These are phyloP conservation scores for Solanum hybrid DNA, from an alignment of 305 asterid genomes.

Conservation along the genomic window DNA sequence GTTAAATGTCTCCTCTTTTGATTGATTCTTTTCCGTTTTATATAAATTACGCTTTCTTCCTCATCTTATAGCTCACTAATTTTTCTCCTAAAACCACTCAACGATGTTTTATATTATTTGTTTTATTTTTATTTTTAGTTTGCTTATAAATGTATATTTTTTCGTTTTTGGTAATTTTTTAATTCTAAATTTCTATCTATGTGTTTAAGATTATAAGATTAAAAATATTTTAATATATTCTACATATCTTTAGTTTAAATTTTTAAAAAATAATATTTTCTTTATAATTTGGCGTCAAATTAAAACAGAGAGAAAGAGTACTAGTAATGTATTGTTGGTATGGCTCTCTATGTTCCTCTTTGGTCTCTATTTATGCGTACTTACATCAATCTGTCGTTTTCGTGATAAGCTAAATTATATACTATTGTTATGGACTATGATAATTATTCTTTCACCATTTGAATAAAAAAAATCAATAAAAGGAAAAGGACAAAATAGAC, in stretches of 20 bases:
- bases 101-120: not conserved
- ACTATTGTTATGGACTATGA: not conserved
- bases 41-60: not conserved
- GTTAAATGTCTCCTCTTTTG: no score
- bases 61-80: not conserved
- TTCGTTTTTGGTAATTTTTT: not conserved
- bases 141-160: not conserved
- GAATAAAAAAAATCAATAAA: not conserved
- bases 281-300: not conserved
- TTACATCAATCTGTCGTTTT: not conserved
- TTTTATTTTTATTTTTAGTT: not conserved
- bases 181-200: accelerated
- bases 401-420: not conserved
- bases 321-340: not conserved
- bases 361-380: not conserved
- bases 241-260: no score
- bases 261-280: no score
- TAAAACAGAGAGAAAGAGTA: not conserved
- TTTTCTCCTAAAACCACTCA: not conserved
- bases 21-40: not conserved
- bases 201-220: not conserved
- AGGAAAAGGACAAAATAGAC: not conserved
- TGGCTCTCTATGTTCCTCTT: not conserved
- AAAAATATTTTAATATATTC: not conserved
- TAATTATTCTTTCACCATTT: not conserved